Conservation (phyloP, 2,329 filamentous ascomycete genomes). For the Sporothrix dimorphospora region DNA sequence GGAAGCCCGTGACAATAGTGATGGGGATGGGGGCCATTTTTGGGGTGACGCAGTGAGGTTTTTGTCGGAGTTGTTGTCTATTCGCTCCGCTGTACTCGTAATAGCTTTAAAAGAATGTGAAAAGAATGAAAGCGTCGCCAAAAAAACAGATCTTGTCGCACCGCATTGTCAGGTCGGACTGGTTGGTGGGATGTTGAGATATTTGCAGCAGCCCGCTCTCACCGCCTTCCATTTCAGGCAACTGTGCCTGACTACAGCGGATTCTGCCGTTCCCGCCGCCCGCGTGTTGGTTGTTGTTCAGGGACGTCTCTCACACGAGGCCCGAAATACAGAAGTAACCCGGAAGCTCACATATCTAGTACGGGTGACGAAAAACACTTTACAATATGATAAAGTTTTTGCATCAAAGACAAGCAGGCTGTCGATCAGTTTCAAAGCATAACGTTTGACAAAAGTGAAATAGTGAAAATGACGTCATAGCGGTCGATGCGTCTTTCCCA, state of each 20-base stretch:
- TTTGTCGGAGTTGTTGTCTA: background rate
- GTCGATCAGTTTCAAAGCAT: no score
- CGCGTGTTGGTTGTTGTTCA: background rate
- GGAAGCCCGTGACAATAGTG: slow-evolving; percentile 94
- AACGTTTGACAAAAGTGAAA: no score
- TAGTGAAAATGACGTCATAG: slow-evolving; percentile 14
- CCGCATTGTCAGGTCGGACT: slow-evolving; percentile 2
- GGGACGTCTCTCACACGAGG: no score
- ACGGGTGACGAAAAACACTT: no score
- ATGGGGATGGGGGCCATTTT: slow-evolving; percentile 75
- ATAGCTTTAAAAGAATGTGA: no score
- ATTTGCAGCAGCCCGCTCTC: slow-evolving; percentile 5
- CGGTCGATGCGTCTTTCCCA: background rate
- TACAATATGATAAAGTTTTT: no score
- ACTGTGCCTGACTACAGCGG: slow-evolving; percentile 7
- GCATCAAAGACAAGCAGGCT: no score
- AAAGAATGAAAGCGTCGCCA: background rate
- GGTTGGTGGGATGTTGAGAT: slow-evolving; percentile 15
- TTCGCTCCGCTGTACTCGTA: background rate
- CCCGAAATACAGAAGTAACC: no score
- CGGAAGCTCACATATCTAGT: no score
- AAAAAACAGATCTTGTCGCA: background rate
- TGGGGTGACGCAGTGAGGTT: background rate
- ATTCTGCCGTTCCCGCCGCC: slow-evolving; percentile 17
- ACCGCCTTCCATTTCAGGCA: slow-evolving; percentile 20